These are phyloP conservation scores for Juncus inflexus DNA, from an alignment of 176 grass and related monocot species.

Conservation along the genomic window DNA sequence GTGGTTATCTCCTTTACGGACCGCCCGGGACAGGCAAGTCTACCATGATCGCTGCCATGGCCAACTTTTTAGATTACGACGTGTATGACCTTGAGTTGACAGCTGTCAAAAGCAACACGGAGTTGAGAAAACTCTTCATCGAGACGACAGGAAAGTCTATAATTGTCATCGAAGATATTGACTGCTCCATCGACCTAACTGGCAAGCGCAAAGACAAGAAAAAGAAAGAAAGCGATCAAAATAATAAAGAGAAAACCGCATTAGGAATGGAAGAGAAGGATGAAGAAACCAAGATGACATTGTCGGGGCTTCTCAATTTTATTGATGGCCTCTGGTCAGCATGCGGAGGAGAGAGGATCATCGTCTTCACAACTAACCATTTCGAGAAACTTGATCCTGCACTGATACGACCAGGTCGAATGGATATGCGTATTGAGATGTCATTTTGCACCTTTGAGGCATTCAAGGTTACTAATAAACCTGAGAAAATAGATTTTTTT, in stretches of 20 bases:
- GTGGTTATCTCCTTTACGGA: conserved; percentile 16
- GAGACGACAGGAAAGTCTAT: conserved; percentile 15
- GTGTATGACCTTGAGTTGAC: conserved; percentile 18
- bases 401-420: not conserved
- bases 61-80: conserved; percentile 19
- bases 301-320: conserved; percentile 22
- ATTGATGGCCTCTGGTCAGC: conserved; percentile 18
- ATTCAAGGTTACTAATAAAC: not conserved
- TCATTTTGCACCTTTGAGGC: conserved; percentile 32
- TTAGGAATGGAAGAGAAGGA: not conserved
- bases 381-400: conserved; percentile 1
- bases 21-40: conserved; percentile 22
- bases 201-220: conserved; percentile 16
- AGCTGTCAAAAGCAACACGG: conserved; percentile 12
- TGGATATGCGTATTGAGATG: conserved; percentile 35
- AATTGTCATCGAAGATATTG: conserved; percentile 20
- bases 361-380: conserved; percentile 12
- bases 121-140: conserved; percentile 19
- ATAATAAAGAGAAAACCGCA: not conserved
- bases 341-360: conserved; percentile 16
- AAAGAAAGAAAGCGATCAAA: not conserved
- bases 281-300: not conserved
- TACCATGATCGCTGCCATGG: conserved; percentile 7
- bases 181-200: conserved; percentile 18
- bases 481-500: no score